A percentile compares a stretch with the other conserved stretches of the same genome.
These are phyloP conservation scores for Colletotrichum siamense DNA, from an alignment of 2,329 filamentous ascomycete genomes.

Conservation along the genomic window DNA sequence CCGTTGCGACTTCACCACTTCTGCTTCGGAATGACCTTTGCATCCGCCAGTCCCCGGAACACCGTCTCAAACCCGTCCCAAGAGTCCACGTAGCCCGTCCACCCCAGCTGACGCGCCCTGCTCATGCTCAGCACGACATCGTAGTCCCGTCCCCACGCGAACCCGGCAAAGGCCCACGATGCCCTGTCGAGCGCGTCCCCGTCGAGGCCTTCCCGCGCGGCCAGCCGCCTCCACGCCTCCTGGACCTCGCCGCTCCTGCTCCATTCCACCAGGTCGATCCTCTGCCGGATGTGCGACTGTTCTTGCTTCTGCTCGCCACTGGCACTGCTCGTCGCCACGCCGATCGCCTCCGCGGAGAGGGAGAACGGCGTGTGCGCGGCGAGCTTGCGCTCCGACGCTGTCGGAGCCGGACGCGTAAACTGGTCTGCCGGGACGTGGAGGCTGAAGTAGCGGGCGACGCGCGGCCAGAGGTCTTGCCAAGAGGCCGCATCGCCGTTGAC, in stretches of 20 bases:
- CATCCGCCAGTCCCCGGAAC: conserved; percentile 30
- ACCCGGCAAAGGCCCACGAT: conserved; percentile 47
- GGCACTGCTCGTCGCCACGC: conserved; percentile 27
- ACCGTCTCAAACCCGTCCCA: conserved; percentile 24
- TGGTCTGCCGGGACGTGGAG: conserved; percentile 35
- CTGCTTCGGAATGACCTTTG: conserved; percentile 27
- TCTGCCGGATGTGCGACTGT: conserved; percentile 34
- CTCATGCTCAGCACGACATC: conserved; percentile 45
- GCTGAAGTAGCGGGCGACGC: conserved; percentile 38
- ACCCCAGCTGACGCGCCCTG: conserved; percentile 48
- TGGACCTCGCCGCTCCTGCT: conserved; percentile 40
- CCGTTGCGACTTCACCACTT: neutral
- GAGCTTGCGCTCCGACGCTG: conserved; percentile 26
- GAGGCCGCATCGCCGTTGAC: conserved; percentile 45
- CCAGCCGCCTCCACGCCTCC: conserved; percentile 42
- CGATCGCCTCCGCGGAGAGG: conserved; percentile 29
- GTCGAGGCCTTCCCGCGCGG: conserved; percentile 40
- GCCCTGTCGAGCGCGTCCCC: conserved; percentile 41
- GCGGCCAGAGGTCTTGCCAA: conserved; percentile 48
- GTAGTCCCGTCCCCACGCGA: conserved; percentile 46
- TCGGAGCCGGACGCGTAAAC: conserved; percentile 24
- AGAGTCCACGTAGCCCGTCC: conserved; percentile 37
- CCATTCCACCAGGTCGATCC: conserved; percentile 46
- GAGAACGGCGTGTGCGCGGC: conserved; percentile 33
- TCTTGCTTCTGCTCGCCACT: conserved; percentile 23